A percentile compares a stretch with the other conserved stretches of the same genome.
These are phyloP conservation scores for Barbarea vulgaris DNA, from an alignment of 345 rosid species.

Conservation along the genomic window DNA sequence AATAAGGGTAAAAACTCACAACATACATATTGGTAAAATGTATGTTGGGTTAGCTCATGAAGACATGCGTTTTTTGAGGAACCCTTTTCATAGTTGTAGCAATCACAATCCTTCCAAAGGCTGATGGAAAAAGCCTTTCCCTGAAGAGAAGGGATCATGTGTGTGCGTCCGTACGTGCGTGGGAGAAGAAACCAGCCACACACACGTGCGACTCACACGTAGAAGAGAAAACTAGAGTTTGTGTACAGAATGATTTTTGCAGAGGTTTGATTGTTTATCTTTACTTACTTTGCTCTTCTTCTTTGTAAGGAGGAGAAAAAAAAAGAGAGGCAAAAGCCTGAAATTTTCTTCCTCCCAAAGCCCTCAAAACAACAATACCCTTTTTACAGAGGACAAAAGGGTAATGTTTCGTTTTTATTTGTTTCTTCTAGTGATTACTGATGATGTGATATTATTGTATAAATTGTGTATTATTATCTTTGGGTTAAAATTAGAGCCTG, in stretches of 20 bases:
- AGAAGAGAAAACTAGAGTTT: constrained; percentile 17
- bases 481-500: constrained; percentile 16
- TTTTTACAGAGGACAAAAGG: constrained; percentile 28
- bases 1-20: constrained; percentile 23
- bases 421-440: constrained; percentile 16
- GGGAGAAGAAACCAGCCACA: constrained; percentile 27
- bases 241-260: constrained; percentile 38
- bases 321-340: constrained; percentile 20
- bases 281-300: constrained; percentile 25
- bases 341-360: constrained; percentile 12
- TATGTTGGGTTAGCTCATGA: constrained; percentile 15
- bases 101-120: constrained; percentile 33
- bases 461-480: constrained; percentile 33
- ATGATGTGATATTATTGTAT: constrained; percentile 37
- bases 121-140: constrained; percentile 4
- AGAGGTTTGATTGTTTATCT: constrained; percentile 40
- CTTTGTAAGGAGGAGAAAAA: constrained; percentile 3
- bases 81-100: constrained; percentile 25
- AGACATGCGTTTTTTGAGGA: constrained; percentile 8
- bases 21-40: constrained; percentile 11
- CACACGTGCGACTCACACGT: constrained; percentile 28
- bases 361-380: constrained; percentile 28
- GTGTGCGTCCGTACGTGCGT: background rate
- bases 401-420: constrained; percentile 21
- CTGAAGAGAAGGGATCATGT: constrained; percentile 31